Conservation (phyloP, 1,284 basidiomycete genomes). For the Tausonia pullulans region DNA sequence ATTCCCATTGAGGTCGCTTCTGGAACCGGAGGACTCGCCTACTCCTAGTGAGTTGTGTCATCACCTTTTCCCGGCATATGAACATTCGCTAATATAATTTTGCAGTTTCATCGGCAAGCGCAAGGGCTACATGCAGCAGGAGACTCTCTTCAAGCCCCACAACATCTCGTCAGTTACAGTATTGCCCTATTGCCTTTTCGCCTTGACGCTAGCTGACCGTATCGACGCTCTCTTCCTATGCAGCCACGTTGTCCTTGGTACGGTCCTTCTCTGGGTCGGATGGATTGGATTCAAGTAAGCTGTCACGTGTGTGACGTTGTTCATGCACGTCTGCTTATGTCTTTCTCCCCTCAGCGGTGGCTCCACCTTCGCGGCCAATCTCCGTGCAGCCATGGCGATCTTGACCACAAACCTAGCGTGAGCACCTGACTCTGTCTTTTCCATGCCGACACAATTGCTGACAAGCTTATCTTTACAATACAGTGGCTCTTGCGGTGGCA, state of each 20-base stretch:
- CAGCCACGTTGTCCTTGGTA: conserved; percentile 69
- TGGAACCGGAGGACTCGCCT: conserved; percentile 74
- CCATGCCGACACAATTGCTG: not conserved
- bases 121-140: conserved; percentile 52
- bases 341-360: conserved; percentile 36
- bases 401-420: conserved; percentile 68
- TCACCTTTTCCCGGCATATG: too few species aligned
- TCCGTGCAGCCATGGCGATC: conserved; percentile 73
- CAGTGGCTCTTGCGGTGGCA: conserved; percentile 58
- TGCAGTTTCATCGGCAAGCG: conserved; percentile 40
- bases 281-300: conserved; percentile 50
- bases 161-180: conserved; percentile 51
- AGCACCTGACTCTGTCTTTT: not conserved
- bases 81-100: too few species aligned
- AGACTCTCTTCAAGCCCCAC: conserved; percentile 79
- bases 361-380: conserved; percentile 79
- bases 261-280: conserved; percentile 82
- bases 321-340: not conserved
- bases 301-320: conserved; percentile 42
- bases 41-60: conserved; percentile 45
- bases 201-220: not conserved
- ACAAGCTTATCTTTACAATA: not conserved
- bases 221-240: not conserved
- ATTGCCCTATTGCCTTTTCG: not conserved
- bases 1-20: conserved; percentile 85